These are phyloP conservation scores for Kodamaea plutei DNA, from an alignment of 1,139 yeast species.

Conservation along the genomic window DNA sequence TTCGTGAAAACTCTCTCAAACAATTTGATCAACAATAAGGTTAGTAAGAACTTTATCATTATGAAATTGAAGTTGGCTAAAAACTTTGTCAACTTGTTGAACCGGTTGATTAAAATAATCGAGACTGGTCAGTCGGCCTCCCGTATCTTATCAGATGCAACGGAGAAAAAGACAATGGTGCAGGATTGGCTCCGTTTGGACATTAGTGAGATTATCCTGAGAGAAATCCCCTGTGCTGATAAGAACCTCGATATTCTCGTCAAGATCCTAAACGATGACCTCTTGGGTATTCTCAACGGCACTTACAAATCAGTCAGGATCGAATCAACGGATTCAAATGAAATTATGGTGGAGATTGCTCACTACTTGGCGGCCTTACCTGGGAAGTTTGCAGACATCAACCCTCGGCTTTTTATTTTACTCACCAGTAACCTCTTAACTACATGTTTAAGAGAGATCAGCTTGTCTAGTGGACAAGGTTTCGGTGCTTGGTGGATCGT, in stretches of 20 bases:
- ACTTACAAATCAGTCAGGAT: neutral
- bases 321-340: too few relatives aligned
- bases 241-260: constrained; percentile 29
- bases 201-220: constrained; percentile 43
- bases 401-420: constrained; percentile 55
- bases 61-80: constrained; percentile 55
- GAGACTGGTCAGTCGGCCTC: constrained; percentile 58
- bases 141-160: constrained; percentile 43
- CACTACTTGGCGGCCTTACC: constrained; percentile 42
- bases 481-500: constrained; percentile 80
- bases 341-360: constrained; percentile 17
- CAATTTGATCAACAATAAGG: constrained; percentile 31
- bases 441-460: constrained; percentile 62
- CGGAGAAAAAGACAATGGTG: constrained; percentile 51
- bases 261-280: constrained; percentile 39
- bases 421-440: constrained; percentile 55
- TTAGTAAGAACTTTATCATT: constrained; percentile 49
- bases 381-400: constrained; percentile 38
- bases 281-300: constrained; percentile 32
- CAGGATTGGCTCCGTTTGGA: constrained; percentile 60
- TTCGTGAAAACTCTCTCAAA: constrained; percentile 38
- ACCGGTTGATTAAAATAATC: constrained; percentile 54
- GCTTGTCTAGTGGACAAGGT: constrained; percentile 54
- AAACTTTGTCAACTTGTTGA: constrained; percentile 53
- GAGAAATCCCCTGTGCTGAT: constrained; percentile 54